Base-by-base conservation (phyloP, 139 green algal genomes). In the Desmodesmus armatus region DNA sequence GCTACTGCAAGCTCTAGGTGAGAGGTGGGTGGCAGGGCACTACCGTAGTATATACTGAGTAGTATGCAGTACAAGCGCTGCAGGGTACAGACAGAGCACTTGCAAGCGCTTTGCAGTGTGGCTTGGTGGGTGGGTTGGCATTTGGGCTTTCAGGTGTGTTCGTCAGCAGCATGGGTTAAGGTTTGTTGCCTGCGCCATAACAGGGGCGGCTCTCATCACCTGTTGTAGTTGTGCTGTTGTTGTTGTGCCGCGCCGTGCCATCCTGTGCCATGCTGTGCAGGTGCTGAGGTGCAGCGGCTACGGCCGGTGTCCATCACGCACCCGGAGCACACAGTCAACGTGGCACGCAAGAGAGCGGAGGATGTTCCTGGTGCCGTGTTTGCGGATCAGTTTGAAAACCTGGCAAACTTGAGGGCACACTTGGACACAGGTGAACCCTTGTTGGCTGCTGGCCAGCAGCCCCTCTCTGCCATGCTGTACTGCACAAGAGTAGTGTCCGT, bases 341-440 rank as follows among this genome's bases (percentile, higher is more conserved):
- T 98, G 31, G 96, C 96, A 0, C 83, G 92, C 17, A 88, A 92
- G 17, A 71, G 39, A 6, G 96, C 96, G 4, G 91, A 82, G 0
- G 87, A 91, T 47, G 44, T 31, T 31, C 65, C 2, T 80, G 83
- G 39, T 0, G 93, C 92, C 0, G 63, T 99, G 23, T 99, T 99
- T 90, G 93, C 94, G 0, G 92, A 99, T 85, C 97, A 99, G 88
- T 99, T 99, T 91, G 96, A 99, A 70, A 99, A 97, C 71, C 79
- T 91, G 7, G 96, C 95, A 55, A 99, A 99, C 86, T 94, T 90
- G 62, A 33, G 89, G 7, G 94, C 96, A 11, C 97, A 99, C 88
- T 76, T 96, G 9, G 73, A 91, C 66, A 96, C 93, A 41, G 92
- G 87, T 78, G 49, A 29, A 49, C 21, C 51, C 19, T 62, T 27